Conservation (phyloP, 495 filamentous ascomycete genomes). For the Lasiosphaeria miniovina region DNA sequence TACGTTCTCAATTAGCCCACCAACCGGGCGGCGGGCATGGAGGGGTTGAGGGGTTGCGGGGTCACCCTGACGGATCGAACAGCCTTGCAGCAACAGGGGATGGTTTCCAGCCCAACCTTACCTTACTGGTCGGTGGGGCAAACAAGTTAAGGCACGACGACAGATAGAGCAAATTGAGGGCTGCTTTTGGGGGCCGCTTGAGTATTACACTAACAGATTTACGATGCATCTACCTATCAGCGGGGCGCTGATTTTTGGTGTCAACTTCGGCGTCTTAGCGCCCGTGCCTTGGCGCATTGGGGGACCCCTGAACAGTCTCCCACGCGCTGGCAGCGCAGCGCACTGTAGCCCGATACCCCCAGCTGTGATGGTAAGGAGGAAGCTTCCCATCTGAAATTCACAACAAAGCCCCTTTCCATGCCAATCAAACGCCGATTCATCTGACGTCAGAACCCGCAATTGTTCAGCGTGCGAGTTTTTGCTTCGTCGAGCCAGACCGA, state of each 20-base stretch:
- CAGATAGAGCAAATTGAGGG: no score
- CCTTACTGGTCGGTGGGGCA: no score
- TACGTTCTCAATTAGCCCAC: not conserved
- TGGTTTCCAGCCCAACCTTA: no score
- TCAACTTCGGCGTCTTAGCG: conserved; percentile 10
- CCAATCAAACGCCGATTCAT: not conserved
- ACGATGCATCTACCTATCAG: not conserved
- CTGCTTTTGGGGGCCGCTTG: not conserved
- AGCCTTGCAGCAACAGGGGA: no score
- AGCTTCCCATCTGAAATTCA: conserved; percentile 8
- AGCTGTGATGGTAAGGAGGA: not conserved
- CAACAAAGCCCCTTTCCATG: conserved; percentile 10
- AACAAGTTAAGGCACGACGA: no score
- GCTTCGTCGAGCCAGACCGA: not conserved
- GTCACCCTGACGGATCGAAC: conserved; percentile 2
- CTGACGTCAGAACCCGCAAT: not conserved
- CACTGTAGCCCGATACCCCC: conserved; percentile 17
- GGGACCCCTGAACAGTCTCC: conserved; percentile 14
- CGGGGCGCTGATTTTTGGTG: not conserved
- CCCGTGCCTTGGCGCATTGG: conserved; percentile 13
- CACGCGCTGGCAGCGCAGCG: conserved; percentile 9
- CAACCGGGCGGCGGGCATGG: conserved; percentile 2
- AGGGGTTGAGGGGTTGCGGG: conserved; percentile 27
- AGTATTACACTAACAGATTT: not conserved
- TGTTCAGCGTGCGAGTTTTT: not conserved